Base-by-base conservation (phyloP, 2,329 filamentous ascomycete genomes). In the Colletotrichum destructivum region DNA sequence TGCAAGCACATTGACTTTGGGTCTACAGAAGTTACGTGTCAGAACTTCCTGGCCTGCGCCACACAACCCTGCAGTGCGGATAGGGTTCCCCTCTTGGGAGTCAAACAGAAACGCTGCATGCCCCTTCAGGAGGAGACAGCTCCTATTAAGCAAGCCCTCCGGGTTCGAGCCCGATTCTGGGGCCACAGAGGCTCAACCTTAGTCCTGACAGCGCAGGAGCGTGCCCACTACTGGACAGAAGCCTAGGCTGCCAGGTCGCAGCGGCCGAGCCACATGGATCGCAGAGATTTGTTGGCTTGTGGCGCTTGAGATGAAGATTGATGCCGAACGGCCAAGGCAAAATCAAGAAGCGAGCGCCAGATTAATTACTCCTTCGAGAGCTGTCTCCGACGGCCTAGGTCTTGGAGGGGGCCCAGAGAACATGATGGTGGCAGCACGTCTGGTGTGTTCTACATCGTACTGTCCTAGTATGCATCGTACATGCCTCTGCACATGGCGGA, bases 101-200 rank as follows among this genome's bases (percentile, higher is more conserved):
- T 64, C 65, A 70, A 65, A 72, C 66, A 60, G 60, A 70, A 69
- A 70, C 66, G 55, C 57, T 64, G 44, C 59, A n/a, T 2, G 38
- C 35, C 51, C 63, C 42, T 35, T 26, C 51, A 62, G 31, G n/a
- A n/a, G 38, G 42, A 21, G 49, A 56, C 56, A 68, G 62, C 44
- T 42, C 42, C 68, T 6, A 7, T 4, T 31, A 31, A 31, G 26
- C 26, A 31, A 68, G 49, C 49, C 56, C 42, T 52, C 49, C 64
- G 65, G 64, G 26, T 15, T 12, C 57, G 59, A 46, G 63, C n/a
- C 54, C 46, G 54, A 40, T 26, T 26, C 40, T 23, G 46, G 40
- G 49, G 13, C 44, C 47, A 63, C 35, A 57, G 44, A 68, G 44
- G 44, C 56, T 62, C 65, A 62, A 67, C 42, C 18, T 67, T 44